phyloP scores from a whole-genome alignment of 2,329 filamentous ascomycete species.

The Rasamsonia emersonii region DNA sequence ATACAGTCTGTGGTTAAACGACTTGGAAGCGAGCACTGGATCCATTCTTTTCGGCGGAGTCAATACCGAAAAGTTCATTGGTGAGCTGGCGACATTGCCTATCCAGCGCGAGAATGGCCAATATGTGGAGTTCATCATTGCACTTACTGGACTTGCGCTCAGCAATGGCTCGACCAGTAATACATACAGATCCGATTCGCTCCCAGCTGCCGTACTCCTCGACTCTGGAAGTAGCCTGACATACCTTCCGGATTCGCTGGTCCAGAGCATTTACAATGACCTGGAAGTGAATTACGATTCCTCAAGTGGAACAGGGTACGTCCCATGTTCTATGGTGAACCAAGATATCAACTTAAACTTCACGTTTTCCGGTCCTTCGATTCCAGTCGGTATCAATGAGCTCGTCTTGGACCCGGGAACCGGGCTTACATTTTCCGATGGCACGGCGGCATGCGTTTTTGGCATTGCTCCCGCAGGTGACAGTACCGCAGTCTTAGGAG shows the following conservation, averaged over 20 bases:
- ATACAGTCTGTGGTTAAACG: constrained; percentile 69
- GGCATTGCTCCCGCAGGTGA: constrained; percentile 44
- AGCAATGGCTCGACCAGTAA: constrained; percentile 14
- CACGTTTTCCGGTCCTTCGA: constrained; percentile 47
- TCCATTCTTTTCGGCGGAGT: constrained; percentile 68
- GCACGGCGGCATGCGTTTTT: constrained; percentile 33
- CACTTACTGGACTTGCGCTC: constrained; percentile 52
- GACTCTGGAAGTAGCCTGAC: constrained; percentile 34
- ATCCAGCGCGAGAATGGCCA: constrained; percentile 46
- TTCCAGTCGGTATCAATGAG: constrained; percentile 48
- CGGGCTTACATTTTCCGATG: constrained; percentile 25
- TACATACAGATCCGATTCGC: constrained; percentile 23
- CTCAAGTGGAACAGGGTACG: constrained; percentile 44
- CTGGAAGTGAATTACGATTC: constrained; percentile 53
- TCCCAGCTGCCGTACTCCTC: constrained; percentile 34
- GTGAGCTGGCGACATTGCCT: constrained; percentile 57
- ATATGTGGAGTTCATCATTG: constrained; percentile 59
- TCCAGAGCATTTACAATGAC: constrained; percentile 44
- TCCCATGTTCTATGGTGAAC: constrained; percentile 46
- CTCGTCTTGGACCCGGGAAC: constrained; percentile 43
- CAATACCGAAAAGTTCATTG: constrained; percentile 56
- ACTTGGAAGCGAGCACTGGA: constrained; percentile 56
- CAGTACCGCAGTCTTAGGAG: constrained; percentile 46
- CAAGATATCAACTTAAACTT: constrained; percentile 46
- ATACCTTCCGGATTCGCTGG: constrained; percentile 28